Base-by-base conservation (phyloP, 176 grass and related monocot genomes). In the Triticum dicoccoides region DNA sequence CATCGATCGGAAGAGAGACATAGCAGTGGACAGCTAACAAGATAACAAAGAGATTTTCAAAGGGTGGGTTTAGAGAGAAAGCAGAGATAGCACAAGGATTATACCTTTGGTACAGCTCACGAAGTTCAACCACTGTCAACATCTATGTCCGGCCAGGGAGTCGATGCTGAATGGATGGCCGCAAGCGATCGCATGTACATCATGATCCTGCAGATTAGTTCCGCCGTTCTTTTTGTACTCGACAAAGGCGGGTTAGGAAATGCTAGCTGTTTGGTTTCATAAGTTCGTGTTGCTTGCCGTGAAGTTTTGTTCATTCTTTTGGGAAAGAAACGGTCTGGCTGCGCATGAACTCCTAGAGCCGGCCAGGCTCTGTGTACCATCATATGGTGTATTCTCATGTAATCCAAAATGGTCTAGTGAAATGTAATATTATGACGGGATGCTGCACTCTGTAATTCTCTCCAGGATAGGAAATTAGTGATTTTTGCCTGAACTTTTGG, bases 1-100 rank as follows among this genome's bases (percentile, higher is more conserved):
- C 97, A 99, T 91, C 88, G 92, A 92, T 89, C 92, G 37, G 97
- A 99, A 94, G 97, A 99, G 86, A 96, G 82, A 87, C 89, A 63
- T 37, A 93, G 88, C 79, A 88, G 39, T 61, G 87, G 70, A 73
- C 90, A 84, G 69, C 91, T 92, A 89, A 83, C 84, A 89, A 92
- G 87, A 89, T 92, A 85, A 87, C 84, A 89, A 7, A 69, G 27
- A 54, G 69, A 51, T n/a, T 88, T 90, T 88, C 14, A 42, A 39
- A 63, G 27, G 52, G 80, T 65, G 29, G 89, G 76, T 71, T 41
- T 33, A 33, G n/a, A 74, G 47, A 76, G 74, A 77, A 56, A 21
- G 25, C 74, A 63, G 33, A 84, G 67, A 67, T 35, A 72, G 51
- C 21, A 85, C 63, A 77, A 51, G 39, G 70, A 63, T 80, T 84